Evolutionary conservation across 768 basidiomycete genomes (phyloP).

Genomic region (Lactarius hengduanensis): DNA sequence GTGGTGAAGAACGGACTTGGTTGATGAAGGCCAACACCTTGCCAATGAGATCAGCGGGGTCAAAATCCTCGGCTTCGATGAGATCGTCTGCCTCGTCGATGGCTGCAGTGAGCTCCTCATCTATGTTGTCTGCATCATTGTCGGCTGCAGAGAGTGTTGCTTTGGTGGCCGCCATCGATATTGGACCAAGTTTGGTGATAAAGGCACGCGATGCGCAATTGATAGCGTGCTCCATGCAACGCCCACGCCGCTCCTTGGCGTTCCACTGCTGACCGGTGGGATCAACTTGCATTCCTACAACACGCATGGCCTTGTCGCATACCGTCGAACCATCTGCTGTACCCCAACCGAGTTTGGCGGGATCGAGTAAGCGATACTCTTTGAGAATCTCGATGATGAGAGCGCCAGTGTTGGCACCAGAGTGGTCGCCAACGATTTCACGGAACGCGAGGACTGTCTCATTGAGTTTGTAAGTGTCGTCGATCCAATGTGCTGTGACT

Average conservation of each 20-base stretch:
- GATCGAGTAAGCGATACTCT: not conserved
- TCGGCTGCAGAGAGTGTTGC: too few species aligned
- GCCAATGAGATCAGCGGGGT: not conserved
- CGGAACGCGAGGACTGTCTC: not conserved
- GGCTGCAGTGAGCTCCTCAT: too few species aligned
- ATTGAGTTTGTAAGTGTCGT: not conserved
- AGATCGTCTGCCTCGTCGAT: too few species aligned
- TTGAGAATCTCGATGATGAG: not conserved
- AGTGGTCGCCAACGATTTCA: not conserved
- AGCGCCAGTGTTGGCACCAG: not conserved
- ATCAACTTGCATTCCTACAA: too few species aligned
- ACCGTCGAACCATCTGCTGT: not conserved
- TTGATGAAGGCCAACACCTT: not conserved
- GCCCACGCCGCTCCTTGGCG: not conserved
- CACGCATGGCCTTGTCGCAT: too few species aligned
- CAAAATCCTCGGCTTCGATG: not conserved
- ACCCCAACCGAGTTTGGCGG: not conserved
- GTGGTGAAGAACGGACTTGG: slow-evolving; percentile 2
- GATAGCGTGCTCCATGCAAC: slow-evolving; percentile 1
- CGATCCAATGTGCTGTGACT: not conserved
- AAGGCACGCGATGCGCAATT: not conserved
- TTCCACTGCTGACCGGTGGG: too few species aligned
- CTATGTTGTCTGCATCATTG: too few species aligned
- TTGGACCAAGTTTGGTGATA: too few species aligned
- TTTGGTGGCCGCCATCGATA: too few species aligned